Conservation (phyloP, 1,139 yeast genomes). For the Pneumocystis oryctolagi region DNA sequence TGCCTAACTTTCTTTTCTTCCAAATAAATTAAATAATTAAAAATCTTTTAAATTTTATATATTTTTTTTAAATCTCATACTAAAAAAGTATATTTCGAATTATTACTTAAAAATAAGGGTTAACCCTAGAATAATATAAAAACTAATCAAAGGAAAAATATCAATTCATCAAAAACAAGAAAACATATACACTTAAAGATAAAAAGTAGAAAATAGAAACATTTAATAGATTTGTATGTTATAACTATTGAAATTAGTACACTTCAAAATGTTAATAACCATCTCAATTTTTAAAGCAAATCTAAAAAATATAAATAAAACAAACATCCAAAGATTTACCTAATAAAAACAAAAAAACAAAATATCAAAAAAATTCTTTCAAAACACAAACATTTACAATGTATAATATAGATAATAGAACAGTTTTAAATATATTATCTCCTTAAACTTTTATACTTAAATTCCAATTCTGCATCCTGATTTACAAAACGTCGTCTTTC, state of each 20-base stretch:
- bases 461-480: neutral
- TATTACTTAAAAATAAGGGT: neutral
- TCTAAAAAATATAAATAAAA: neutral
- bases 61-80: neutral
- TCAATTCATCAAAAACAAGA: too few relatives aligned
- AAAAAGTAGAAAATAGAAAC: too few relatives aligned
- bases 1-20: neutral
- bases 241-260: neutral
- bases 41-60: neutral
- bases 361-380: neutral
- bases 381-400: neutral
- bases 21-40: neutral
- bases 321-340: neutral
- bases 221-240: neutral
- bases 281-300: neutral
- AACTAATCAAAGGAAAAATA: neutral
- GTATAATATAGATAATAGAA: too few relatives aligned
- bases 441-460: neutral
- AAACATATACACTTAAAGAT: too few relatives aligned
- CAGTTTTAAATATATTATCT: neutral
- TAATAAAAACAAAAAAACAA: neutral
- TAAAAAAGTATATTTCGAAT: neutral
- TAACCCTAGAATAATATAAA: neutral
- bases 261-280: neutral
- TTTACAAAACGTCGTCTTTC: neutral